Percentiles rank a stretch among this genome's conserved stretches.
These are phyloP conservation scores for Paramecium bursaria DNA, from an alignment of 73 alveolate species.

Conservation along the genomic window DNA sequence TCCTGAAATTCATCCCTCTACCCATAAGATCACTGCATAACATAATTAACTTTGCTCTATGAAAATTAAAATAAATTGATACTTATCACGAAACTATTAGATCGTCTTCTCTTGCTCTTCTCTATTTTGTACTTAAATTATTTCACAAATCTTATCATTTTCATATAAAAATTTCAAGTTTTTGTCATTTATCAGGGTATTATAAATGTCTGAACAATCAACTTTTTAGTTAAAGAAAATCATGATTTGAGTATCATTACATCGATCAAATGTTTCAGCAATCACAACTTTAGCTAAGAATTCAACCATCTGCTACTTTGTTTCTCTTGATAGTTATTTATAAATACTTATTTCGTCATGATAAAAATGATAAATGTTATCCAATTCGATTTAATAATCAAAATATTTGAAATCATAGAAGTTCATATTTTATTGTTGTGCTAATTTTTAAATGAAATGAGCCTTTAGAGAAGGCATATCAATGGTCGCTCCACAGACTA, in stretches of 20 bases:
- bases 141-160: conserved; percentile 31
- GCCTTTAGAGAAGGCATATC: neutral
- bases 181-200: neutral
- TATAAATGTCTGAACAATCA: neutral
- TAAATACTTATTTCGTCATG: neutral
- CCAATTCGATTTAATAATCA: neutral
- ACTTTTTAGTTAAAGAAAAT: conserved; percentile 28
- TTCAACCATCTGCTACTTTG: conserved; percentile 3
- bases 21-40: conserved; percentile 55
- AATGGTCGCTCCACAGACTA: conserved; percentile 52
- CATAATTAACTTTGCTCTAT: too few species aligned
- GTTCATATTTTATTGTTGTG: neutral
- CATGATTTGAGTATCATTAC: conserved; percentile 38
- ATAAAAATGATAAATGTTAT: conserved; percentile 49
- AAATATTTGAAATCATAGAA: conserved; percentile 44
- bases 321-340: neutral
- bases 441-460: neutral
- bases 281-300: neutral
- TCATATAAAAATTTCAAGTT: conserved; percentile 1
- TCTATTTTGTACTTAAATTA: conserved; percentile 5
- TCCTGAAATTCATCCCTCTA: conserved; percentile 57
- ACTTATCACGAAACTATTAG: conserved; percentile 2
- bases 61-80: too few species aligned
- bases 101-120: conserved; percentile 3
- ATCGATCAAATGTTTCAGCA: neutral